phyloP scores from a whole-genome alignment of 768 basidiomycete species.

The Auriscalpium vulgare region DNA sequence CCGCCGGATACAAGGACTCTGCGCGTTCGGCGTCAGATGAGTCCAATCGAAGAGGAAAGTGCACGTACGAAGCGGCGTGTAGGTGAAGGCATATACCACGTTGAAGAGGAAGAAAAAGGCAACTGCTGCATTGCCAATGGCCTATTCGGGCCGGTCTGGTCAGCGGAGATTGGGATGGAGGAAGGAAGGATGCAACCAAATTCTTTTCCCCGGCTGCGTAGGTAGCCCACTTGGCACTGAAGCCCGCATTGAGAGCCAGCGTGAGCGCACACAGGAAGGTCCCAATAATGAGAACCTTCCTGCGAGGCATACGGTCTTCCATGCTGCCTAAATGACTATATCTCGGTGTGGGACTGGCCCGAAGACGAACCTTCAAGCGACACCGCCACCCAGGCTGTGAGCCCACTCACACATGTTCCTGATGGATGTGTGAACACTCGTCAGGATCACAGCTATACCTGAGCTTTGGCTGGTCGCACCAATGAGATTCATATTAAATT shows the following conservation, averaged over 20 bases:
- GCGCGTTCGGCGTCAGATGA: too few species aligned
- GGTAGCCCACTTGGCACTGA: conserved; percentile 1
- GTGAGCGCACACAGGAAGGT: not conserved
- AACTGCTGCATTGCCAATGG: not conserved
- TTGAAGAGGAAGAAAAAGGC: conserved; percentile 1
- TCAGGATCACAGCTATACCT: too few species aligned
- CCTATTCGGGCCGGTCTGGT: not conserved
- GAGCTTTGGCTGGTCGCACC: not conserved
- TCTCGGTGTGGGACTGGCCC: not conserved
- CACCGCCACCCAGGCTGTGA: not conserved
- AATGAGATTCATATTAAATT: conserved; percentile 5
- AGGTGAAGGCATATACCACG: not conserved
- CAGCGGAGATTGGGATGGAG: not conserved
- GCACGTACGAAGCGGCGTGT: not conserved
- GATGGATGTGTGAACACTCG: too few species aligned
- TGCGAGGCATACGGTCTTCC: not conserved
- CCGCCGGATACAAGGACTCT: conserved; percentile 1
- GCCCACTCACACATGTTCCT: not conserved
- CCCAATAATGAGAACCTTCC: not conserved
- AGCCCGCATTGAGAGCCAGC: not conserved
- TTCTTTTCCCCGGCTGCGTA: not conserved
- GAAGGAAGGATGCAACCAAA: not conserved
- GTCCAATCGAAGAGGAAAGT: too few species aligned
- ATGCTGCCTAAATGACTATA: not conserved
- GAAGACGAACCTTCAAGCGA: not conserved